phyloP scores from a whole-genome alignment of 208 protist genomes.

The Acanthamoeba castellanii region DNA sequence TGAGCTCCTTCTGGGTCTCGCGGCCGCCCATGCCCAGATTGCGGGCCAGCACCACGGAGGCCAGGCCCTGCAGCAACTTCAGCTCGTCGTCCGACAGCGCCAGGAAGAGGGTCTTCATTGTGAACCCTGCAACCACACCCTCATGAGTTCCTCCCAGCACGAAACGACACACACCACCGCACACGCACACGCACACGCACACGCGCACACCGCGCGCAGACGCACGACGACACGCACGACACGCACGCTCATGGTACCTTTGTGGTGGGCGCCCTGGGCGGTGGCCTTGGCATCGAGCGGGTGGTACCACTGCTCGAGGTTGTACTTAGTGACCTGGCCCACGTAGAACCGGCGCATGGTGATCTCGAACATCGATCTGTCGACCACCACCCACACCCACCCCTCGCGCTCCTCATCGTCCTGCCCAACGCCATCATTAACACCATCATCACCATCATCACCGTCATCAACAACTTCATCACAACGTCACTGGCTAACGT shows the following conservation, averaged over 20 bases:
- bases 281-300: neutral
- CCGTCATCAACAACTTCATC: no score
- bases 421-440: neutral
- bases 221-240: neutral
- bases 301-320: slow-evolving; percentile 59
- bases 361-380: slow-evolving; percentile 52
- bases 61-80: slow-evolving; percentile 38
- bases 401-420: neutral
- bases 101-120: neutral
- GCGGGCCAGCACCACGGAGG: slow-evolving; percentile 8
- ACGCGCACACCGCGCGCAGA: neutral
- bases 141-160: no score
- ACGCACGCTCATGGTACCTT: neutral
- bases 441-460: neutral
- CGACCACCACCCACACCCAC: slow-evolving; percentile 14
- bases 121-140: neutral
- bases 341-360: slow-evolving; percentile 27
- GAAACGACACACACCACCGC: no score
- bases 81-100: slow-evolving; percentile 13
- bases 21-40: slow-evolving; percentile 38
- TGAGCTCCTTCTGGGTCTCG: slow-evolving; percentile 31
- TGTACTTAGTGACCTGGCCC: slow-evolving; percentile 62
- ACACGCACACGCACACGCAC: neutral
- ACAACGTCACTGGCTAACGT: no score
- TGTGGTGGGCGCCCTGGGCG: neutral